Base-by-base conservation (phyloP, 257 asterid genomes). In the Solanum microdontum region DNA sequence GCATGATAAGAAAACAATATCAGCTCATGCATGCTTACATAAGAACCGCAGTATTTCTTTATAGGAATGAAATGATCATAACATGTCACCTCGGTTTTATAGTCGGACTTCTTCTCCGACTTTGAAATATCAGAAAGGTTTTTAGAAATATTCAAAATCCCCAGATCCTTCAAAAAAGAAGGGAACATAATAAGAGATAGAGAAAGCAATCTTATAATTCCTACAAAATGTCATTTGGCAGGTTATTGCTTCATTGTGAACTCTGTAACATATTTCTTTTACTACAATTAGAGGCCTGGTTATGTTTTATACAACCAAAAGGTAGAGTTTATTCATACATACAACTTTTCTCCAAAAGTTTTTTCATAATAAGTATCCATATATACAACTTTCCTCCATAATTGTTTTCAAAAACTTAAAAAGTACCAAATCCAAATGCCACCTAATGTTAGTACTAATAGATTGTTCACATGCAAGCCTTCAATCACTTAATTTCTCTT, bases 121-220 rank as follows among this genome's bases (percentile, higher is more conserved):
- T 93, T 96, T 55, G 89, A 72, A 26, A 93, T 83, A 43, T 88
- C 92, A 82, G 94, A 89, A 26, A 96, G 91, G 92, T 90, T 87
- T 91, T 92, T 93, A 34, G 98, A 89, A 37, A 96, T 88, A 87
- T 91, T 93, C 90, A 87, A 68, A 82, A 96, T 93, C 88, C 99
- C 99, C 92, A 96, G 87, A 89, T 96, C 98, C 99, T 96, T 87
- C n/a, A 82, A 72, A 85, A 86, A 64, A 80, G 84, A 11, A 62
- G 6, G 86, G 11, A 89, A 84, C 9, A 66, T 11, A 69, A 7
- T 33, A 64, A 87, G 48, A 34, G 37, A 28, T 11, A 58, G 28
- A 66, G 62, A 82, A 66, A 23, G 40, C 19, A 15, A 28, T 43
- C 69, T 14, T 37, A 60, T 8, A 64, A 58, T 75, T 37, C 23